Evolutionary conservation across 345 rosid species (phyloP), one percentile per base, ranked within the genome.

Genomic region (Citrus sp.): DNA sequence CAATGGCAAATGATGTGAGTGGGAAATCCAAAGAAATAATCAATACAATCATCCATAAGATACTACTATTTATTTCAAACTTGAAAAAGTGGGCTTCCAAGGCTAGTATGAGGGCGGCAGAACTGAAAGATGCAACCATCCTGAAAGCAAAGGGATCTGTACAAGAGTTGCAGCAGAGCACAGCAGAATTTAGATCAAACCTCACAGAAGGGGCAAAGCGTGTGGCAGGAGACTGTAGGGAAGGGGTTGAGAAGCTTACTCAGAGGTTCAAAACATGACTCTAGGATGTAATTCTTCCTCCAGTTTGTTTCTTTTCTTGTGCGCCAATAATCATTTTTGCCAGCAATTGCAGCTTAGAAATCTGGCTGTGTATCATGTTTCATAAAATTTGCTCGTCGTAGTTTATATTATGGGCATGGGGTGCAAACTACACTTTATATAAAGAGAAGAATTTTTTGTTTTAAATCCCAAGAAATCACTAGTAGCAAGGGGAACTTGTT

Each of bases 181-280:
- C 92, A 0, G 85, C 59, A 16, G 92, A 77, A n/a, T n/a, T 92
- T 55, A 77, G 84, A 51, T 85, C 71, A 4, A 82, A 86, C 55
- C 68, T 94, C 62, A 89, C 82, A 88, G 92, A 89, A 25, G 88
- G 93, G 9, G 84, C 89, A 9, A 89, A 84, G 77, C 86, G 90
- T 46, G 81, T 86, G n/a, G 91, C 87, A 0, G 93, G 75, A 68
- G 98, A 95, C 77, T 88, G 93, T 80, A 86, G 87, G 70, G 90
- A 79, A 27, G 90, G 89, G 35, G 90, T 95, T 9, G 92, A 83
- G 84, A 92, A 88, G 85, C 84, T 92, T 34, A 80, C 90, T 40
- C 93, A 92, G 74, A 95, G 78, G 79, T 86, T 95, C 80, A 91
- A 86, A 82, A 78, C 88, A 21, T 89, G 80, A 84, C 12, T 4